Percentiles rank a stretch among this genome's conserved stretches.
These are phyloP conservation scores for Sphaceloma murrayae DNA, from an alignment of 2,329 filamentous ascomycete species.

Conservation along the genomic window DNA sequence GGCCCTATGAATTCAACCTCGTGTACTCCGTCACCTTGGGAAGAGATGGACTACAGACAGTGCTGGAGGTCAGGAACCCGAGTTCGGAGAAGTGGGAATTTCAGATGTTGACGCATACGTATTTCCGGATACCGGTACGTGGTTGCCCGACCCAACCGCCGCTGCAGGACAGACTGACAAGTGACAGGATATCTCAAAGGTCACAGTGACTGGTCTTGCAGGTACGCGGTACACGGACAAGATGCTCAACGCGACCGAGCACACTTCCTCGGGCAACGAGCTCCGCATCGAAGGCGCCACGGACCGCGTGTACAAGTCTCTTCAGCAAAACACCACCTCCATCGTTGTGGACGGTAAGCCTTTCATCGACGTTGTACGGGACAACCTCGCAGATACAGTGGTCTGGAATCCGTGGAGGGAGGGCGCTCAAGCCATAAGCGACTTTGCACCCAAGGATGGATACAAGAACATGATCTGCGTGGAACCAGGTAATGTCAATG, in stretches of 20 bases:
- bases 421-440: conserved; percentile 69
- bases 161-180: background rate
- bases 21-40: conserved; percentile 87
- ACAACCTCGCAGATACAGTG: conserved; percentile 79
- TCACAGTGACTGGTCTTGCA: conserved; percentile 66
- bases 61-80: conserved; percentile 81
- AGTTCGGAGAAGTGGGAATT: conserved; percentile 76
- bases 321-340: conserved; percentile 52
- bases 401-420: conserved; percentile 97
- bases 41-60: conserved; percentile 64
- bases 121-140: conserved; percentile 68
- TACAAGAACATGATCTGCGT: conserved; percentile 93
- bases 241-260: conserved; percentile 53
- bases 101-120: conserved; percentile 85
- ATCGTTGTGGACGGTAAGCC: conserved; percentile 55
- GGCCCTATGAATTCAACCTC: conserved; percentile 80
- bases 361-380: conserved; percentile 64
- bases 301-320: conserved; percentile 73
- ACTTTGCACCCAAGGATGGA: conserved; percentile 82
- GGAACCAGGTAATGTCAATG: conserved; percentile 75
- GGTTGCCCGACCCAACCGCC: background rate
- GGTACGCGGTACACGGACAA: conserved; percentile 76
- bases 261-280: conserved; percentile 54
- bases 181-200: conserved; percentile 64
- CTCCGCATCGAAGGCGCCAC: conserved; percentile 68